phyloP scores from a whole-genome alignment of 805 yeast genomes.

The Wickerhamiella spandovensis region DNA sequence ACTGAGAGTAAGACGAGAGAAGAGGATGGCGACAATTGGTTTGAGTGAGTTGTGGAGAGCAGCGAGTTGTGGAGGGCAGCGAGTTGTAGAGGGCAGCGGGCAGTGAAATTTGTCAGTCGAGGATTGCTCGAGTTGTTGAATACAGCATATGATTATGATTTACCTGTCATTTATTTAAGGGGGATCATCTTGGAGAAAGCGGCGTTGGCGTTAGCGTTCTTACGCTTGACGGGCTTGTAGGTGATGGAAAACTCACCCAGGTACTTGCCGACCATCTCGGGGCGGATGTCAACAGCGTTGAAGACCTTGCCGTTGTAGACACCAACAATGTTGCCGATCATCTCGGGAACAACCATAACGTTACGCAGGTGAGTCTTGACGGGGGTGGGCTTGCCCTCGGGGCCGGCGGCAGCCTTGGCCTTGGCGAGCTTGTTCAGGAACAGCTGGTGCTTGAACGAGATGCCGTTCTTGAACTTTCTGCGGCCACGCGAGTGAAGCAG shows the following conservation, averaged over 20 bases:
- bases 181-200: conserved; percentile 22
- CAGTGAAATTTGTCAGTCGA: too few relatives aligned
- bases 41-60: too few relatives aligned
- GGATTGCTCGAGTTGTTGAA: too few relatives aligned
- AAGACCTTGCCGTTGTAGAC: conserved; percentile 99
- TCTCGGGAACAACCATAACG: conserved; percentile 98
- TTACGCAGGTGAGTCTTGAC: conserved; percentile 99
- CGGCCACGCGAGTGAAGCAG: conserved; percentile 97
- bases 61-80: too few relatives aligned
- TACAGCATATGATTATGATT: neutral
- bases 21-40: too few relatives aligned
- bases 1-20: too few relatives aligned
- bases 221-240: conserved; percentile 99
- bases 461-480: conserved; percentile 98
- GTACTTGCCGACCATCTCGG: conserved; percentile 99
- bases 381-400: conserved; percentile 90
- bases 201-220: conserved; percentile 34
- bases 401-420: conserved; percentile 66
- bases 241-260: conserved; percentile 99
- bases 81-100: too few relatives aligned
- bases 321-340: conserved; percentile 98
- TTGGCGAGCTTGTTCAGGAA: conserved; percentile 95
- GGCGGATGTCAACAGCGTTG: conserved; percentile 97
- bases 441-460: conserved; percentile 88
- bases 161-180: conserved; percentile 15